Evolutionary conservation across 164 flowering plant genomes (phyloP), one percentile per base, ranked within the genome.

Genomic region (Taxillus chinensis): DNA sequence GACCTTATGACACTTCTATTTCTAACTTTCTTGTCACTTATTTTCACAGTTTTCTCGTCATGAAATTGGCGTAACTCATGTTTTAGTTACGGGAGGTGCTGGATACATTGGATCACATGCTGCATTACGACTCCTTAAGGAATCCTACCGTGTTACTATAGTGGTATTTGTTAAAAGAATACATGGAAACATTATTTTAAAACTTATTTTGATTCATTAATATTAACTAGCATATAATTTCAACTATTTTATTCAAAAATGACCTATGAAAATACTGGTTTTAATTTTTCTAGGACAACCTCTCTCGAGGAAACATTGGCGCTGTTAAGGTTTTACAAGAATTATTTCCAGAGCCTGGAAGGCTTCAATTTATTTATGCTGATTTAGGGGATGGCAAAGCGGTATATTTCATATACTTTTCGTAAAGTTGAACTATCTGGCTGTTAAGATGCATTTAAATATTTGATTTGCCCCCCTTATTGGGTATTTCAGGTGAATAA

Each of bases 51-150:
- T 93, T 70, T 82, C 93, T 38, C 68, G 43, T 48, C 89, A 60
- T 65, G 95, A 93, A 73, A 67, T 60, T 59, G 99, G 96, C 45
- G 87, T 93, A 5, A 79, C 79, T 7, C 99, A 93, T 77, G 96
- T 90, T 62, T 70, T 93, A 73, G 99, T 93, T 45, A 89, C 99
- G 2, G 99, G 99, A 61, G 97, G 97, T 64, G 99, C 97, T 70
- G 99, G 99, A 41, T 93, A 78, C 68, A 90, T 93, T 68, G 99
- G 99, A 62, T 93, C 97, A 51, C 99, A 93, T 82, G 97, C 99
- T 66, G 79, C 87, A 50, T 71, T 84, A 58, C 75, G 99, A 58
- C 95, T 93, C 63, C 73, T 93, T 62, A 89, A 77, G 77, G 95
- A 90, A 50, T 76, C 76, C 10, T 78, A 93, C 69, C 89, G 96